Percentiles rank a stretch among this genome's conserved stretches.
Conservation (phyloP, 148 eudicot species). For the Cornus florida region DNA sequence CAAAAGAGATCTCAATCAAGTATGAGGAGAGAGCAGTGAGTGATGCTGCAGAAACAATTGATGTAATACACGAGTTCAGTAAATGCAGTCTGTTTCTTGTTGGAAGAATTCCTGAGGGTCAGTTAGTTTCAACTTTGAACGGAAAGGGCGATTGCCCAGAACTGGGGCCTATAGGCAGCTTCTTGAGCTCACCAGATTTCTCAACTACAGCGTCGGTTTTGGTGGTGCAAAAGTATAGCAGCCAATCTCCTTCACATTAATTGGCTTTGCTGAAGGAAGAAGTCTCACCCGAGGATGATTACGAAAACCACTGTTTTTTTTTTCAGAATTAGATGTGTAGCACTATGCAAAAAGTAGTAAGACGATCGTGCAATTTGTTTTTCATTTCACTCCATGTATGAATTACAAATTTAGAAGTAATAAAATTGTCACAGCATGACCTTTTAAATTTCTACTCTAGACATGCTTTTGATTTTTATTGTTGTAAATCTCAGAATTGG, state of each 20-base stretch:
- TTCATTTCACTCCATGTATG: too few relatives aligned
- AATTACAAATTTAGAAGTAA: too few relatives aligned
- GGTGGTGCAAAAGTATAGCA: slow-evolving; percentile 60
- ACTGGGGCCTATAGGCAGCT: slow-evolving; percentile 28
- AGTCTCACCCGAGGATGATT: neutral
- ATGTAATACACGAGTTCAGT: slow-evolving; percentile 25
- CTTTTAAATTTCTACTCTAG: too few relatives aligned
- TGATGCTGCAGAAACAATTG: slow-evolving; percentile 24
- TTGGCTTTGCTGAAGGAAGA: neutral
- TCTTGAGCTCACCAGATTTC: slow-evolving; percentile 44
- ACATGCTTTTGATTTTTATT: too few relatives aligned
- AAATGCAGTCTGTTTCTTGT: slow-evolving; percentile 60
- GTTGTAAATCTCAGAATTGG: too few relatives aligned
- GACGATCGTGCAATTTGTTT: too few relatives aligned
- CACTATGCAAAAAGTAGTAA: too few relatives aligned
- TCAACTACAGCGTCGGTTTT: slow-evolving; percentile 55
- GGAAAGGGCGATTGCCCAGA: slow-evolving; percentile 59
- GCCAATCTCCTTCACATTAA: neutral
- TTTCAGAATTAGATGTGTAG: too few relatives aligned
- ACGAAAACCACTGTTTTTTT: neutral
- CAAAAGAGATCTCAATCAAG: slow-evolving; percentile 31
- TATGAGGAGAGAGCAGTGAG: slow-evolving; percentile 52
- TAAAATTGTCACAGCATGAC: too few relatives aligned
- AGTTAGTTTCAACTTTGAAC: slow-evolving; percentile 29
- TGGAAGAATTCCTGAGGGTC: slow-evolving; percentile 60